phyloP scores from a whole-genome alignment of 2,329 filamentous ascomycete genomes.

The Nemania sp. region DNA sequence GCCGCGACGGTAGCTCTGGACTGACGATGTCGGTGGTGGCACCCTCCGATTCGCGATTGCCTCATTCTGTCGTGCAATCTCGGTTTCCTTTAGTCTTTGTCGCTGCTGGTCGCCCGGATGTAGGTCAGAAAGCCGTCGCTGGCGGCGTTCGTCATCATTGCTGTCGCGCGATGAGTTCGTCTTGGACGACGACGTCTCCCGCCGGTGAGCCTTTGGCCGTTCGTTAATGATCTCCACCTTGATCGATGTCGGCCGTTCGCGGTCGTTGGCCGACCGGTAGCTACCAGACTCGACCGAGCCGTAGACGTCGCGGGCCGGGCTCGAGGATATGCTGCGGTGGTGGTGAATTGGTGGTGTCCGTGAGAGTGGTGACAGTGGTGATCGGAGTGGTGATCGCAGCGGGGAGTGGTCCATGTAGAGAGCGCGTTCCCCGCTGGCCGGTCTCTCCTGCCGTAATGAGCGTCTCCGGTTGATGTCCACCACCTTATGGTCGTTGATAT shows the following conservation, averaged over 20 bases:
- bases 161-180: constrained; percentile 37
- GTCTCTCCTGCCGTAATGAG: constrained; percentile 33
- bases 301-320: constrained; percentile 38
- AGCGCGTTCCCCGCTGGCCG: constrained; percentile 48
- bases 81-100: constrained; percentile 35
- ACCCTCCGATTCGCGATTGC: constrained; percentile 46
- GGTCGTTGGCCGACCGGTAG: constrained; percentile 32
- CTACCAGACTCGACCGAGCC: constrained; percentile 26
- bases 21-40: constrained; percentile 34
- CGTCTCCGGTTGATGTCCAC: constrained; percentile 42
- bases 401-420: constrained; percentile 52
- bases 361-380: constrained; percentile 48
- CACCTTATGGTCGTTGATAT: constrained; percentile 45
- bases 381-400: constrained; percentile 42
- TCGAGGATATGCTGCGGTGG: constrained; percentile 49
- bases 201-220: constrained; percentile 42
- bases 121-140: constrained; percentile 34
- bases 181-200: constrained; percentile 40
- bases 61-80: constrained; percentile 49
- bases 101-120: constrained; percentile 39
- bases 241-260: constrained; percentile 36
- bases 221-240: constrained; percentile 46
- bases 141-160: constrained; percentile 35
- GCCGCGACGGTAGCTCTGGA: constrained; percentile 36
- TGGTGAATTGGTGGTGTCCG: constrained; percentile 52